Base-by-base conservation (phyloP, 73 alveolate genomes). In the Tetrahymena thermophila region DNA sequence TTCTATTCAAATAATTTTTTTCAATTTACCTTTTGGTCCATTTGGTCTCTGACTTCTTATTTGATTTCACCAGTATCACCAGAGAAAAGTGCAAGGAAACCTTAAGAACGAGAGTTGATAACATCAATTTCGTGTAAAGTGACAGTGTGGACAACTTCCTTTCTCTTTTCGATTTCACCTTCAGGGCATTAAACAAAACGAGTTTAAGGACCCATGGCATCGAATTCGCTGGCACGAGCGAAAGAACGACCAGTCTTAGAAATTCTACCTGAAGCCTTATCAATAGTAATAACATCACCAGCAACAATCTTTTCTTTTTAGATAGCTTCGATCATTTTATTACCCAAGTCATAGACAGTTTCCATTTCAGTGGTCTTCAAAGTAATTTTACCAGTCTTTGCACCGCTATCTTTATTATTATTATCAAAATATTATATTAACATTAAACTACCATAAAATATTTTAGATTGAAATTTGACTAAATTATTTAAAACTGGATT, bases 221-320 rank as follows among this genome's bases (percentile, higher is more conserved):
- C 99, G 85, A 95, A 98, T 96, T 98, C 99, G 31, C 98, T 96
- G 21, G 98, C 96, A 85, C 99, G 96, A 9, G 99, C 99, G 97
- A 98, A 98, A 6, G 99, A 98, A 94, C 99, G 97, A 85, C 99
- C 99, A 84, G 99, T 97, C 98, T 97, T 98, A 85, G 99, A 97
- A 96, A 99, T 98, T 96, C 98, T 98, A 93, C 99, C 99, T 15
- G 99, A 96, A 85, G 99, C 98, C 96, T 97, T 99, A 96, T 99
- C 99, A 71, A 99, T 99, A 42, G 99, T 98, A 95, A 99, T 98
- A 94, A 99, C 99, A 97, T 99, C 99, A n/a, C 99, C 99, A 11
- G 99, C 99, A 93, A 96, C 96, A 31, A 98, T 96, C 96, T 98
- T 98, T 93, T 98, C 99, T 93, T 98, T 99, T 94, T 94, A 56